These are phyloP conservation scores for Chaetomium globosum DNA, from an alignment of 2,329 filamentous ascomycete genomes.

Conservation along the genomic window DNA sequence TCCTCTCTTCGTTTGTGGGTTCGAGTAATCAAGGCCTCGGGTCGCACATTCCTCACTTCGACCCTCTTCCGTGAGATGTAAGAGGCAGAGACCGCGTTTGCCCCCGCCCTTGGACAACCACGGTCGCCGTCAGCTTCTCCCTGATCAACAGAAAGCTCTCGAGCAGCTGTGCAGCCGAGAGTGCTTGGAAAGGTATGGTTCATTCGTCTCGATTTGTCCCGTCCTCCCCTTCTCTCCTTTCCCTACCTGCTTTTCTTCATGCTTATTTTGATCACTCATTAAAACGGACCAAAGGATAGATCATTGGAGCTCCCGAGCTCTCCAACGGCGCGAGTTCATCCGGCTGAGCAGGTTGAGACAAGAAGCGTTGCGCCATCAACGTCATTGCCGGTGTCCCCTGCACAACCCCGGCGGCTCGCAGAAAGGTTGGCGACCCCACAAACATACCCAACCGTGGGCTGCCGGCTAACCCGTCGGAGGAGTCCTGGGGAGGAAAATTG, in stretches of 20 bases:
- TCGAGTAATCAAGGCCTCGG: background rate
- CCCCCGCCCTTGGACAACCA: background rate
- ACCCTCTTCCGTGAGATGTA: conserved; percentile 1
- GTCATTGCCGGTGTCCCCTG: conserved; percentile 8
- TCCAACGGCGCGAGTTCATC: background rate
- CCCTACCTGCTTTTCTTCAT: background rate
- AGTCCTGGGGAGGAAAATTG: conserved; percentile 12
- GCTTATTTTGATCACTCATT: background rate
- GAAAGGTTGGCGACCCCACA: conserved; percentile 17
- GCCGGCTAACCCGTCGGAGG: conserved; percentile 12
- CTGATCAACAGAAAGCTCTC: background rate
- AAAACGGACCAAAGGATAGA: background rate
- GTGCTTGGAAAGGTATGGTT: background rate
- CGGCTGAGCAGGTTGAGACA: background rate
- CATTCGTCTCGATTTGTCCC: background rate
- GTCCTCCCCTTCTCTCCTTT: background rate
- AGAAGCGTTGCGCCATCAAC: conserved; percentile 9
- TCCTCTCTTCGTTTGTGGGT: conserved; percentile 2
- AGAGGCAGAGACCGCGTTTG: background rate
- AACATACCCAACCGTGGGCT: conserved; percentile 4
- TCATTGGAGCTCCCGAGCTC: background rate
- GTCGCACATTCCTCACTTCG: conserved; percentile 6
- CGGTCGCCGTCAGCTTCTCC: conserved; percentile 2
- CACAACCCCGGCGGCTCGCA: conserved; percentile 15
- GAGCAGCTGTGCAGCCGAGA: background rate